phyloP scores from a whole-genome alignment of 768 basidiomycete species.

The Russula virescens region DNA sequence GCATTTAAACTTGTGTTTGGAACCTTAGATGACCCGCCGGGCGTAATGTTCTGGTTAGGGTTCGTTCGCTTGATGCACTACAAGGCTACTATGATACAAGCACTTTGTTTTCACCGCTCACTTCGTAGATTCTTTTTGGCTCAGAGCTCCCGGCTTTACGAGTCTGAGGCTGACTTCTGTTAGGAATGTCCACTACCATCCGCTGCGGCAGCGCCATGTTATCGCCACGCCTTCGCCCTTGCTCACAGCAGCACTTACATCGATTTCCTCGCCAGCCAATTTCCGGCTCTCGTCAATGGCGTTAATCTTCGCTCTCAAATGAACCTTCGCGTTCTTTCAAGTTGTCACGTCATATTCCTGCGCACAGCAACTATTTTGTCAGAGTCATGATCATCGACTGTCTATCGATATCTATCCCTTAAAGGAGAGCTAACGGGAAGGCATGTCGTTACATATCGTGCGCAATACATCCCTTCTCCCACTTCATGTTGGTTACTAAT shows the following conservation, averaged over 20 bases:
- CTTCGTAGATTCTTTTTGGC: no score
- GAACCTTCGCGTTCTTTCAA: constrained; percentile 73
- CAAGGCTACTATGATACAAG: no score
- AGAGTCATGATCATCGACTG: constrained; percentile 83
- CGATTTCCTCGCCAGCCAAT: constrained; percentile 63
- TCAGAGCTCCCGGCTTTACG: no score
- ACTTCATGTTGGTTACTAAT: constrained; percentile 57
- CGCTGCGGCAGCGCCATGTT: no score
- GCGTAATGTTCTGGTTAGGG: no score
- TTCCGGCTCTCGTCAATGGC: constrained; percentile 81
- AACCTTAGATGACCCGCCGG: no score
- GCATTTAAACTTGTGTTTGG: no score
- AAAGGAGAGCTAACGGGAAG: constrained; percentile 66
- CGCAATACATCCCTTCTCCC: constrained; percentile 62
- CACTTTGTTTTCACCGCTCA: no score
- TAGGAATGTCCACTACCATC: not conserved
- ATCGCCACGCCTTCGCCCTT: not conserved
- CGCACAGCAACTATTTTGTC: constrained; percentile 90
- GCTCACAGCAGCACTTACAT: constrained; percentile 39
- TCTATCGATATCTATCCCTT: constrained; percentile 87
- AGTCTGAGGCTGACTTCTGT: no score
- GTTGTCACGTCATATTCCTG: constrained; percentile 81
- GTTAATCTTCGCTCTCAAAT: constrained; percentile 86
- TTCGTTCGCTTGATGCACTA: no score
- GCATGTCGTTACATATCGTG: constrained; percentile 19